These are phyloP conservation scores for Pseudocercospora eumusae DNA, from an alignment of 2,329 filamentous ascomycete species.

Conservation along the genomic window DNA sequence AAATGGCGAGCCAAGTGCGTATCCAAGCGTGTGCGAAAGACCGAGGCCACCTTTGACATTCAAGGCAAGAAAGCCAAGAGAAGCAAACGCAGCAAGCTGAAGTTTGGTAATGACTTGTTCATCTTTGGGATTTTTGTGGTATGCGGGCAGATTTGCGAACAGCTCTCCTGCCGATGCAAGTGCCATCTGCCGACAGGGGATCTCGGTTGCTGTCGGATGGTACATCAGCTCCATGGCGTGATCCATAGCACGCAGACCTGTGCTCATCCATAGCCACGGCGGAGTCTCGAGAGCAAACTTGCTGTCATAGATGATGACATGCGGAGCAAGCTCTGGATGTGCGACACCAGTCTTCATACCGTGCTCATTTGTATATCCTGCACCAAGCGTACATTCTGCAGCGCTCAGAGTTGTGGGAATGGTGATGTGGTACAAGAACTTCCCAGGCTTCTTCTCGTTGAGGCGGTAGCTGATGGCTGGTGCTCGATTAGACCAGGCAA, in stretches of 20 bases:
- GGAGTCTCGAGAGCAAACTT: constrained; percentile 56
- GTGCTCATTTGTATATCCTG: constrained; percentile 53
- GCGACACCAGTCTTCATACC: constrained; percentile 53
- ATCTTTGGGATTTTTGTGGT: constrained; percentile 49
- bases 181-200: constrained; percentile 51
- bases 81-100: constrained; percentile 56
- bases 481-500: not conserved
- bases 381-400: constrained; percentile 57
- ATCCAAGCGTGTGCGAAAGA: constrained; percentile 46
- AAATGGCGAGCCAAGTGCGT: constrained; percentile 58
- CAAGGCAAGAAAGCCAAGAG: constrained; percentile 53
- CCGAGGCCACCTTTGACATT: constrained; percentile 56
- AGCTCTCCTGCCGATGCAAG: constrained; percentile 50
- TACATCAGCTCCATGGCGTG: constrained; percentile 58
- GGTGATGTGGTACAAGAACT: constrained; percentile 50
- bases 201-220: constrained; percentile 54
- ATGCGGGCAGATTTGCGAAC: constrained; percentile 52
- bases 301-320: constrained; percentile 57
- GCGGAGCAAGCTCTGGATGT: constrained; percentile 47
- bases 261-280: constrained; percentile 52
- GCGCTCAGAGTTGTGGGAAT: constrained; percentile 55
- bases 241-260: constrained; percentile 57
- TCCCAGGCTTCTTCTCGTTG: constrained; percentile 43
- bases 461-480: constrained; percentile 47
- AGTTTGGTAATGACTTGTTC: constrained; percentile 54